Evolutionary conservation across 768 basidiomycete genomes (phyloP), one percentile per base, ranked within the genome.

Genomic region (Trametes punicea): DNA sequence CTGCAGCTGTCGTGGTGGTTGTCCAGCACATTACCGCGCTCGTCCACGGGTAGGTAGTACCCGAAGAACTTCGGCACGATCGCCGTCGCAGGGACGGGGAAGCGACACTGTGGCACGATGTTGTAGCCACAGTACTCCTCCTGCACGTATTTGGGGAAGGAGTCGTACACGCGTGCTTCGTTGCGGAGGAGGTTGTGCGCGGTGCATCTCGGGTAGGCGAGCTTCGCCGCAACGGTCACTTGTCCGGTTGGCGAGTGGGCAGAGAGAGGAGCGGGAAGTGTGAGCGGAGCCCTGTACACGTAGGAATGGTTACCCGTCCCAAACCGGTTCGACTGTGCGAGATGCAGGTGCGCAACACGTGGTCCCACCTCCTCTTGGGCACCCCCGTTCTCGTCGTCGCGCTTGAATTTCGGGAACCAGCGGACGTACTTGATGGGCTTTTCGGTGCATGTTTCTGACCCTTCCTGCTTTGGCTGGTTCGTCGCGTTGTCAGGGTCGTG

Each of bases 41-140:
- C 61, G 2, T 51, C 33, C 2, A 57, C 46, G 1, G 72, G 72
- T 0, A 60, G 65, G 61, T 85, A 87, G 65, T 81, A 83, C 2
- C 86, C 85, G 59, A 81, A 87, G 66, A 80, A 87, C 64, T 84
- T 82, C 0, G 85, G 85, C 3, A 83, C 79, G 39, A 85, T 46
- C 0, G 85, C 75, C 4, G 73, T 69, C 4, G 78, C 70, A 2
- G 81, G 80, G 0, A 77, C 73, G 0, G 81, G 77, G 58, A 75
- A 61, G 25, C 69, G 68, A 5, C 81, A 51, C 10, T 78, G 77
- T 15, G 59, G 59, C 2, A 78, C 61, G 27, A 79, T 54, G 51
- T 80, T 77, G 56, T 72, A 74, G 2, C 82, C 82, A 57, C 64
- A 75, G 75, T 76, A 81, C 44, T 79, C 77, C 64, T 82, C 68